Evolutionary conservation across 257 asterid genomes (phyloP), one percentile per base, ranked within the genome.

Genomic region (Fraxinus quadrangulata): DNA sequence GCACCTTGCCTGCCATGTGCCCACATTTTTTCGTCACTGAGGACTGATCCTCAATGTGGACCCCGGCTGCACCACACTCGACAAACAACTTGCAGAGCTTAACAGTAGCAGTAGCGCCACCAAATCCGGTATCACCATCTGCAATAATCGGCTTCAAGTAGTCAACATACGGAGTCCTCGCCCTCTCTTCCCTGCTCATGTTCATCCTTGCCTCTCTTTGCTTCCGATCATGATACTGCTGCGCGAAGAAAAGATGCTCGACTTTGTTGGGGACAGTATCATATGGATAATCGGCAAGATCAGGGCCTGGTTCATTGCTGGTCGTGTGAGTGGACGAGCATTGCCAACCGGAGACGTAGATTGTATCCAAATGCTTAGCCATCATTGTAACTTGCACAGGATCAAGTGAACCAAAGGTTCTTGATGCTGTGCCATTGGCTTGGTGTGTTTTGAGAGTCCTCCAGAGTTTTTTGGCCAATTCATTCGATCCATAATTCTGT

Each of bases 361-460:
- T 90, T 31, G 96, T 85, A 83, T 95, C 99, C 77, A 93, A 84
- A 78, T 91, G 89, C 73, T 95, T 95, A 0, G 94, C 99, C 99
- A 95, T 95, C 99, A 93, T 95, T 66, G 99, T 88, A 45, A 95
- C 99, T 83, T 95, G 99, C 31, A 95, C 97, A 9, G 99, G 99
- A 81, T 95, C 99, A 21, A 95, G 93, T 0, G 98, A 92, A 11
- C 99, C 99, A 73, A 95, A 95, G 34, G 99, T 95, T 74, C 99
- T 80, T 0, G 99, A 96, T 1, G 98, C 97, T 0, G 98, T 91
- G 74, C 97, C 96, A 9, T 87, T 86, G 67, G 97, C 96, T 11
- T 93, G 97, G 82, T 96, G 98, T 23, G 86, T 90, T 63, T 93
- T 96, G 68, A 93, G 96, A 1, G 99, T 93, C 9, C 97, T 82